Evolutionary conservation across 345 rosid genomes (phyloP).

Genomic region (Excoecaria agallocha): DNA sequence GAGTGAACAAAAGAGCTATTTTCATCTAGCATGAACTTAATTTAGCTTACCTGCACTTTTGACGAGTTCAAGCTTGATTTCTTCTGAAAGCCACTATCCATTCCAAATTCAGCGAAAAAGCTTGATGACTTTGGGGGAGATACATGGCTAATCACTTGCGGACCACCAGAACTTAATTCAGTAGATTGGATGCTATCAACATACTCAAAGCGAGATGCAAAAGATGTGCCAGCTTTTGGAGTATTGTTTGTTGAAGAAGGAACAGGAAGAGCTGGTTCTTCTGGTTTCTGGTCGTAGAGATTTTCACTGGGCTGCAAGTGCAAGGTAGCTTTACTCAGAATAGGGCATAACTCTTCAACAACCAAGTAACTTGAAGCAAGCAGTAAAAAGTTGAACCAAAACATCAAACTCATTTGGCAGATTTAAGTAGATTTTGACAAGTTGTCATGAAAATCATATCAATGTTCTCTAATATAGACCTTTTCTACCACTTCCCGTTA

Average conservation of each 20-base stretch:
- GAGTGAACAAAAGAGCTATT: background rate
- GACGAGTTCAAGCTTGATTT: slow-evolving; percentile 59
- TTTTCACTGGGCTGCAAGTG: slow-evolving; percentile 67
- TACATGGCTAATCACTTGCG: slow-evolving; percentile 82
- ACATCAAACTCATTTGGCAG: background rate
- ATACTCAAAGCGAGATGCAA: slow-evolving; percentile 91
- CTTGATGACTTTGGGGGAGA: slow-evolving; percentile 89
- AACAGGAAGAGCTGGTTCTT: slow-evolving; percentile 65
- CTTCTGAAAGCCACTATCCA: slow-evolving; percentile 70
- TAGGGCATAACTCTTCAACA: background rate
- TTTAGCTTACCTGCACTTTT: slow-evolving; percentile 60
- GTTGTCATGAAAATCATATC: background rate
- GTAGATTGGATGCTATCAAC: slow-evolving; percentile 59
- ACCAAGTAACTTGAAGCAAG: background rate
- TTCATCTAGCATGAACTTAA: background rate
- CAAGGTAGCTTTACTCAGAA: slow-evolving; percentile 5
- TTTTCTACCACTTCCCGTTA: background rate
- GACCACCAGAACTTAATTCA: slow-evolving; percentile 49
- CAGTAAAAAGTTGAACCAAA: slow-evolving; percentile 2
- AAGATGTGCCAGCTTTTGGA: slow-evolving; percentile 51
- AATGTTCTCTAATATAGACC: background rate
- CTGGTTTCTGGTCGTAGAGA: slow-evolving; percentile 97
- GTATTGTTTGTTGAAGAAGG: slow-evolving; percentile 48
- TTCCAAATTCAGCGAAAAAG: slow-evolving; percentile 89
- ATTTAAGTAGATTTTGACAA: background rate